Conservation (phyloP, 2,329 filamentous ascomycete genomes). For the Dactylellina haptotyla region DNA sequence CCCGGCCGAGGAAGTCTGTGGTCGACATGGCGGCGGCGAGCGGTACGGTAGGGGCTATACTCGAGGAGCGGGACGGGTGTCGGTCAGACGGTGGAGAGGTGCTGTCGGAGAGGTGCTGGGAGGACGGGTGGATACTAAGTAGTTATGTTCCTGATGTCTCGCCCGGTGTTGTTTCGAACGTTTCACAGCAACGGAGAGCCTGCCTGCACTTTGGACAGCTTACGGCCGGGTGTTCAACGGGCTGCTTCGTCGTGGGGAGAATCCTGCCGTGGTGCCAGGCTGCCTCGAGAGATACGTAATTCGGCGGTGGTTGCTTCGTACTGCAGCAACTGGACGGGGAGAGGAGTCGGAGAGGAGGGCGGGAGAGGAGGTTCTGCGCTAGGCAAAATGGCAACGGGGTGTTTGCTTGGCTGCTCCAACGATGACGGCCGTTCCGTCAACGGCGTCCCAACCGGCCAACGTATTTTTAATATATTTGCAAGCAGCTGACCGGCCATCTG, state of each 20-base stretch:
- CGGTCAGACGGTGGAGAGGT: slow-evolving; percentile 20
- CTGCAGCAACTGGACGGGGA: slow-evolving; percentile 8
- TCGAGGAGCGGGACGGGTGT: background rate
- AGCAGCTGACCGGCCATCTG: slow-evolving; percentile 14
- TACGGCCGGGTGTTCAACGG: background rate
- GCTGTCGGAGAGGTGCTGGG: background rate
- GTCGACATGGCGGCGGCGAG: slow-evolving; percentile 77
- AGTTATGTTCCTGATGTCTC: background rate
- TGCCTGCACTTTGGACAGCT: too few species aligned
- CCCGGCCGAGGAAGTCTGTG: slow-evolving; percentile 94
- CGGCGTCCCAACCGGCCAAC: background rate
- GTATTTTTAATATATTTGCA: slow-evolving; percentile 16
- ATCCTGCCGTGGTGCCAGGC: slow-evolving; percentile 28
- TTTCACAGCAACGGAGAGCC: too few species aligned
- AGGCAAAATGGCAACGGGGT: slow-evolving; percentile 35
- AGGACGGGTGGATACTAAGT: background rate
- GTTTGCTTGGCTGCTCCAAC: slow-evolving; percentile 26
- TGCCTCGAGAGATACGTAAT: slow-evolving; percentile 37
- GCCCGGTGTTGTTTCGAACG: too few species aligned
- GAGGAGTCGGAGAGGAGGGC: background rate
- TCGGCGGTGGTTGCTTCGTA: background rate
- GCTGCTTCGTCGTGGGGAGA: slow-evolving; percentile 10
- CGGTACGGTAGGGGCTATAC: background rate
- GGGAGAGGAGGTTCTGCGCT: slow-evolving; percentile 26
- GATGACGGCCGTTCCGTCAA: slow-evolving; percentile 1